Evolutionary conservation across 202 grass and related monocot genomes (phyloP).

Genomic region (Eragrostis tef): DNA sequence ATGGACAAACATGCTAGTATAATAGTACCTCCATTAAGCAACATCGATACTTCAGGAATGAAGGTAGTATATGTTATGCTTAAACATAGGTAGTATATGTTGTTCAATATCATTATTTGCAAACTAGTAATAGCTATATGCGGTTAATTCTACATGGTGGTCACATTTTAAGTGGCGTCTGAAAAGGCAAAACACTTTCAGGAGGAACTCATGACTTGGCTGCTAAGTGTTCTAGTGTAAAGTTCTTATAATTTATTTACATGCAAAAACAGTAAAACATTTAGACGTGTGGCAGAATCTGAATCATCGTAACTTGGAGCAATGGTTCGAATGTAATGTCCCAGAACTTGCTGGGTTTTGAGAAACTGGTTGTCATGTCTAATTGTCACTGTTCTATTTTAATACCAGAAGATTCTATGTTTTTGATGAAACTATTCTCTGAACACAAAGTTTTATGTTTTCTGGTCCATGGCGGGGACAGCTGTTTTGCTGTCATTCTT

Average conservation of each 20-base stretch:
- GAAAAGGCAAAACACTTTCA: background rate
- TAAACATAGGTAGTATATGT: too few relatives aligned
- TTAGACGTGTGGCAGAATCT: background rate
- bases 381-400: constrained; percentile 24
- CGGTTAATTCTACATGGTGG: constrained; percentile 15
- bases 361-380: background rate
- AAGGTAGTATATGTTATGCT: constrained; percentile 10
- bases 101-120: background rate
- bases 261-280: background rate
- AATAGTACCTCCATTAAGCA: background rate
- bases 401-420: constrained; percentile 9
- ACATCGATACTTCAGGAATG: background rate
- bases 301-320: background rate
- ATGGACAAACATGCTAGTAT: constrained; percentile 41
- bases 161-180: background rate
- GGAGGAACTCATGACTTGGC: constrained; percentile 15
- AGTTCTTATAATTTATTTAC: constrained; percentile 16
- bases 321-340: background rate
- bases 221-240: background rate
- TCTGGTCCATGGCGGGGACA: constrained; percentile 3
- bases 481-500: constrained; percentile 2
- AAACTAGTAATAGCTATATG: background rate
- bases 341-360: background rate
- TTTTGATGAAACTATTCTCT: constrained; percentile 25
- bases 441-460: constrained; percentile 13